These are phyloP conservation scores for Sphaerulina populicola DNA, from an alignment of 2,329 filamentous ascomycete species.

Conservation along the genomic window DNA sequence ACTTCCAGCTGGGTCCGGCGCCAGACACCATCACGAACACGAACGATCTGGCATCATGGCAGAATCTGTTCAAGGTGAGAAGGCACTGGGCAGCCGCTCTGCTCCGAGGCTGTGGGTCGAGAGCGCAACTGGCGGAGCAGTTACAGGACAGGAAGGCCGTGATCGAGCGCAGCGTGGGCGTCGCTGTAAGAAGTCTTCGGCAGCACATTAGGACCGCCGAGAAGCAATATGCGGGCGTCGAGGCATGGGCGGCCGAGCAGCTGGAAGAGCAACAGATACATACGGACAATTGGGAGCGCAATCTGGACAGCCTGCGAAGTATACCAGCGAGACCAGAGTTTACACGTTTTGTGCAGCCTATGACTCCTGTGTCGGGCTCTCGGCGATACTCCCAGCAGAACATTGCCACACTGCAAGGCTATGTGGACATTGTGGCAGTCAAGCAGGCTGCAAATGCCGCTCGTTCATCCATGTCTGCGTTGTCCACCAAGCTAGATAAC, in stretches of 20 bases:
- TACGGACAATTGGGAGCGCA: conserved; percentile 58
- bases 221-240: conserved; percentile 61
- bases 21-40: conserved; percentile 79
- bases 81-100: conserved; percentile 69
- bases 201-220: conserved; percentile 64
- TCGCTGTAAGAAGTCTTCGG: conserved; percentile 78
- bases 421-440: conserved; percentile 66
- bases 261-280: conserved; percentile 60
- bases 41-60: conserved; percentile 79
- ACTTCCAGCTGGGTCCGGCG: conserved; percentile 53
- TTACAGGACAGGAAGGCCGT: conserved; percentile 65
- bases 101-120: conserved; percentile 58
- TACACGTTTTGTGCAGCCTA: conserved; percentile 40
- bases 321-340: conserved; percentile 60
- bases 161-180: conserved; percentile 70
- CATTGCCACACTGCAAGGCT: conserved; percentile 59
- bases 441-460: conserved; percentile 63
- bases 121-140: conserved; percentile 54
- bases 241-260: conserved; percentile 60
- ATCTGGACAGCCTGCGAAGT: conserved; percentile 55
- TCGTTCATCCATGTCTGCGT: conserved; percentile 53
- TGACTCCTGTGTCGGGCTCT: conserved; percentile 14
- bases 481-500: conserved; percentile 48
- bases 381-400: conserved; percentile 33
- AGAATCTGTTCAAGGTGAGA: conserved; percentile 71